A percentile compares a stretch with the other conserved stretches of the same genome.
Evolutionary conservation across 2,329 filamentous ascomycete species (phyloP).

Genomic region (Lachnellula hyalina): DNA sequence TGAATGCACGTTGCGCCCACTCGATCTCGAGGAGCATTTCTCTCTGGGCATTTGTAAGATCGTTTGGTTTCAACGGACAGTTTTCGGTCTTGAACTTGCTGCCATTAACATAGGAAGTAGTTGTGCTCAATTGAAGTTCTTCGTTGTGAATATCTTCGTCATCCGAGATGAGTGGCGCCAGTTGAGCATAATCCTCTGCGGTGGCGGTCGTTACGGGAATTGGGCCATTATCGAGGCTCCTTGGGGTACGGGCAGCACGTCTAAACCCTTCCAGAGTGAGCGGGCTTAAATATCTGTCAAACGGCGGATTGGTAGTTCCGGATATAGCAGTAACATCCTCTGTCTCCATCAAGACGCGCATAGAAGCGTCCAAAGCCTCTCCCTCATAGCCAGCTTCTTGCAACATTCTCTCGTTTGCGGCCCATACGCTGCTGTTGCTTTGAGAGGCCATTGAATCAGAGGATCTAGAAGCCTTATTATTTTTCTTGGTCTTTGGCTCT

Average conservation of each 20-base stretch:
- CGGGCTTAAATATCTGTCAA: neutral
- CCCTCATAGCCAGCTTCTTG: conserved; percentile 24
- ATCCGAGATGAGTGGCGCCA: neutral
- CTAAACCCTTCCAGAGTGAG: neutral
- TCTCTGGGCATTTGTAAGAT: conserved; percentile 57
- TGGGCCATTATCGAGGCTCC: neutral
- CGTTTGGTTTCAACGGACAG: conserved; percentile 39
- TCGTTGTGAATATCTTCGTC: conserved; percentile 4
- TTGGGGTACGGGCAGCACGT: neutral
- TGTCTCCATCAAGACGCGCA: conserved; percentile 19
- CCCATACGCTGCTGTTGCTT: conserved; percentile 1
- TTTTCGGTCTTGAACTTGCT: conserved; percentile 12
- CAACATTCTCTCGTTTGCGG: conserved; percentile 20
- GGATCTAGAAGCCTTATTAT: neutral
- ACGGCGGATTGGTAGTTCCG: neutral
- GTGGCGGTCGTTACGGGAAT: neutral
- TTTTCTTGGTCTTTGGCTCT: conserved; percentile 29
- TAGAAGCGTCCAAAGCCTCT: conserved; percentile 13
- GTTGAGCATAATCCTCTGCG: neutral
- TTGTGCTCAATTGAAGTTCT: neutral
- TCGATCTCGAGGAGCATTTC: conserved; percentile 64
- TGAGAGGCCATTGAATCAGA: neutral
- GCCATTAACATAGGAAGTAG: neutral
- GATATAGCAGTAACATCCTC: conserved; percentile 5
- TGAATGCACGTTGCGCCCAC: conserved; percentile 63